Percentiles rank a stretch among this genome's conserved stretches.
phyloP scores from a whole-genome alignment of 139 green algal genomes.

The Asterochloris sp. region DNA sequence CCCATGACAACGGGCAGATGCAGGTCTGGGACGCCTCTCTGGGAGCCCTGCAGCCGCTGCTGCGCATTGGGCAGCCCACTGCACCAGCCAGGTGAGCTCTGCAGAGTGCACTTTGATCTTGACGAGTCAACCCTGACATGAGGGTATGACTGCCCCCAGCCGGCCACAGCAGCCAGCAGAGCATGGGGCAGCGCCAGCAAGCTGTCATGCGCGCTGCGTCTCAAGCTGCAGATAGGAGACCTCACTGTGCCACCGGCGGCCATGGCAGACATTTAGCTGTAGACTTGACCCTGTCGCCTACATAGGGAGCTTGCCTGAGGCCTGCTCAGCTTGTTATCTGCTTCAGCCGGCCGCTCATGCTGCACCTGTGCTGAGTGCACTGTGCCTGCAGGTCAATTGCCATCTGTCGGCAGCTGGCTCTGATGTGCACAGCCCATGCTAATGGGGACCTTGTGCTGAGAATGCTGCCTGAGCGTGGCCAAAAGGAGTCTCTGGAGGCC shows the following conservation, averaged over 20 bases:
- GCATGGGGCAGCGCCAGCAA: background rate
- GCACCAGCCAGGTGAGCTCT: constrained; percentile 19
- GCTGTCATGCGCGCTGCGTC: background rate
- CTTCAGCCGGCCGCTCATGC: too few species aligned
- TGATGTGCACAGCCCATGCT: constrained; percentile 34
- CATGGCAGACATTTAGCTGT: too few species aligned
- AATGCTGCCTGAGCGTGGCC: constrained; percentile 13
- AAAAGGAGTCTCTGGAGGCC: background rate
- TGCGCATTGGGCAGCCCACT: constrained; percentile 24
- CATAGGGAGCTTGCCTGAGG: too few species aligned
- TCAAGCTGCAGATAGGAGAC: too few species aligned
- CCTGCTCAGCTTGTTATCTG: background rate
- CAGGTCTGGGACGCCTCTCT: constrained; percentile 31
- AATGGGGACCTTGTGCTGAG: constrained; percentile 37
- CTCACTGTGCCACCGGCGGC: too few species aligned
- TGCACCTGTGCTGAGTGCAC: background rate
- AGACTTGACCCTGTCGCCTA: too few species aligned
- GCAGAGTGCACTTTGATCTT: background rate
- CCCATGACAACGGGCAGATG: constrained; percentile 31
- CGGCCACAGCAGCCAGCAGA: too few species aligned
- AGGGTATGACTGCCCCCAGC: too few species aligned
- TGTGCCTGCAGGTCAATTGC: constrained; percentile 18
- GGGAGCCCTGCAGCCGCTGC: constrained; percentile 21
- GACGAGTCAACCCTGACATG: too few species aligned
- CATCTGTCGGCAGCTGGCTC: constrained; percentile 35